Percentiles rank a stretch among this genome's conserved stretches.
Evolutionary conservation across 2,329 filamentous ascomycete species (phyloP).

Genomic region (Calonectria pseudoturangicola): DNA sequence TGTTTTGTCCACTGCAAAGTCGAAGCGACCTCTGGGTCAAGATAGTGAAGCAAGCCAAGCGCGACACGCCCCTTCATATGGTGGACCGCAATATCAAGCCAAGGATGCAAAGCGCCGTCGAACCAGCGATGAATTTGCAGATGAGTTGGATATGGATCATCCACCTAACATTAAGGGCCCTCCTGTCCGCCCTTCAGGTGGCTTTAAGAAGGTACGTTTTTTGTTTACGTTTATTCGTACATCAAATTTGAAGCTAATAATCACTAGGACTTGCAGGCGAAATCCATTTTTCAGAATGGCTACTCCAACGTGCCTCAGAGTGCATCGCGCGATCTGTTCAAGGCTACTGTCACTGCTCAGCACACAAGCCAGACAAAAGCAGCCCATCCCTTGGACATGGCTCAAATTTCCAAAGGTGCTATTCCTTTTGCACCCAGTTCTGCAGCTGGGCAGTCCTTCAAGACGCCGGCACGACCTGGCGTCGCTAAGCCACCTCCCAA

Average conservation of each 20-base stretch:
- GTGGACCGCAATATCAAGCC: slow-evolving; percentile 78
- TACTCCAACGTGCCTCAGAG: slow-evolving; percentile 76
- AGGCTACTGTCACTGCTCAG: slow-evolving; percentile 79
- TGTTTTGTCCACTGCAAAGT: slow-evolving; percentile 77
- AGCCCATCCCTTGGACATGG: slow-evolving; percentile 85
- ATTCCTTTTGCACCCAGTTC: slow-evolving; percentile 89
- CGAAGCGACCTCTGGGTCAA: slow-evolving; percentile 84
- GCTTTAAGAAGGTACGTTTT: slow-evolving; percentile 78
- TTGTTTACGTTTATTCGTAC: not conserved
- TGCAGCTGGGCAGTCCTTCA: slow-evolving; percentile 75
- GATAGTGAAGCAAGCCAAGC: slow-evolving; percentile 74
- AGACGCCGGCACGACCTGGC: slow-evolving; percentile 80
- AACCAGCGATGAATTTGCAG: slow-evolving; percentile 83
- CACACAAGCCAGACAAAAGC: slow-evolving; percentile 79
- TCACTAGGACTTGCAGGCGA: slow-evolving; percentile 74
- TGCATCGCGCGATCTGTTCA: slow-evolving; percentile 76
- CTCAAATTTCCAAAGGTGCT: slow-evolving; percentile 89
- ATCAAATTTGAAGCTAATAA: slow-evolving; percentile 58
- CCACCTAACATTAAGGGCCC: slow-evolving; percentile 83
- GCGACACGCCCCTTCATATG: slow-evolving; percentile 66
- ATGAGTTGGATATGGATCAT: slow-evolving; percentile 75
- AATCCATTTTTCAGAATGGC: slow-evolving; percentile 76
- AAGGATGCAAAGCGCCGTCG: slow-evolving; percentile 87
- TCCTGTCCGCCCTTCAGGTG: slow-evolving; percentile 87
- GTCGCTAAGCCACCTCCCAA: slow-evolving; percentile 75